These are phyloP conservation scores for Stephania japonica DNA, from an alignment of 164 flowering plant species.

Conservation along the genomic window DNA sequence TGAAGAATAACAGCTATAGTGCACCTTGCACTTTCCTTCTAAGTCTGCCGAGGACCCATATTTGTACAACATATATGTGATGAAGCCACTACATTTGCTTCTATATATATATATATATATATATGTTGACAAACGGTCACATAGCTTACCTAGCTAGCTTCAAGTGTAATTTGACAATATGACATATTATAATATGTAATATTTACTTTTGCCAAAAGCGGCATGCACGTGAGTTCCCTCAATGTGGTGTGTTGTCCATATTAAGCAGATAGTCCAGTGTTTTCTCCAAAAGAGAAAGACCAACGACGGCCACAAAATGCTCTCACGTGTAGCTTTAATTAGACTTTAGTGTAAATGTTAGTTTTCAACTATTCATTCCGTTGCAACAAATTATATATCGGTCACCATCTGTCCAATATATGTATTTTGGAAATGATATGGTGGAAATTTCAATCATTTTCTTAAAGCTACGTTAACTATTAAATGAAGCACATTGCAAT, in stretches of 20 bases:
- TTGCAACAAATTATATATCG: not conserved
- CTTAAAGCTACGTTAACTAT: too few species aligned
- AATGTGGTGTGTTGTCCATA: not conserved
- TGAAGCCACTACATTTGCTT: not conserved
- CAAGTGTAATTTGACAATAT: not conserved
- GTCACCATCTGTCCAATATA: not conserved
- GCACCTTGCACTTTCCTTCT: not conserved
- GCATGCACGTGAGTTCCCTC: not conserved
- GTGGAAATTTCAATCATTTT: too few species aligned
- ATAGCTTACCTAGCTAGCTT: too few species aligned
- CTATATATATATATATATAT: not conserved
- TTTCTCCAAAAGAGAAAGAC: not conserved
- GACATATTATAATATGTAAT: not conserved
- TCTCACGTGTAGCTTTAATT: not conserved
- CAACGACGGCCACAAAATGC: not conserved
- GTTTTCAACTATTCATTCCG: not conserved
- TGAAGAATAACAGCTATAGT: too few species aligned
- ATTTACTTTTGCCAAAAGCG: not conserved
- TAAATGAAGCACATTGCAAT: too few species aligned
- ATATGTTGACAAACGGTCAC: not conserved
- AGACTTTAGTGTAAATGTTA: not conserved
- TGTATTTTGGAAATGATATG: too few species aligned
- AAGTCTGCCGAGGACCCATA: not conserved
- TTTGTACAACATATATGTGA: not conserved
- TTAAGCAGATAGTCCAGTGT: not conserved